A percentile compares a stretch with the other conserved stretches of the same genome.
Conservation (phyloP, 768 basidiomycete genomes). For the Porphyrellus cyaneotinctus region DNA sequence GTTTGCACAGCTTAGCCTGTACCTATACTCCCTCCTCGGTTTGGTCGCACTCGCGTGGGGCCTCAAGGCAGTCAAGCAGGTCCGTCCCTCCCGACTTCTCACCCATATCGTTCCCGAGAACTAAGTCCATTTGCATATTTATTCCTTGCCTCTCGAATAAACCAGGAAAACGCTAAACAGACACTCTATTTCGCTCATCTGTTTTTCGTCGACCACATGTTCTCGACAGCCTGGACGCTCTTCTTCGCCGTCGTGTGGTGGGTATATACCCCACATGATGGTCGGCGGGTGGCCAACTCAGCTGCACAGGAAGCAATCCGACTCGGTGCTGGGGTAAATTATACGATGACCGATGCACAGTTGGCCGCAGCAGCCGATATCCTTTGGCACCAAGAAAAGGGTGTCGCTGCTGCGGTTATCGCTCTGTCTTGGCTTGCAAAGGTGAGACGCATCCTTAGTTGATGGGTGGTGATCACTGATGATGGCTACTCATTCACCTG, state of each 20-base stretch:
- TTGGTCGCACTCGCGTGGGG: constrained; percentile 85
- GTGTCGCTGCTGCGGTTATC: constrained; percentile 71
- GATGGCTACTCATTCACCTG: not conserved
- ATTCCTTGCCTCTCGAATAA: not conserved
- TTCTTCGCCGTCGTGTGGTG: constrained; percentile 92
- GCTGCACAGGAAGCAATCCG: constrained; percentile 86
- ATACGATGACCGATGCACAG: constrained; percentile 59
- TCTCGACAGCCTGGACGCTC: constrained; percentile 88
- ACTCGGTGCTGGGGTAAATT: constrained; percentile 47
- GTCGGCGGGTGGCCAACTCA: constrained; percentile 74
- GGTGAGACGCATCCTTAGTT: constrained; percentile 42
- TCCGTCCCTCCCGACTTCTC: constrained; percentile 36
- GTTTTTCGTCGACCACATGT: constrained; percentile 87
- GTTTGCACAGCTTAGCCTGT: constrained; percentile 88
- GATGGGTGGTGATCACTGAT: not conserved
- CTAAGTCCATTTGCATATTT: too few relatives aligned
- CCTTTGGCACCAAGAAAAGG: constrained; percentile 91
- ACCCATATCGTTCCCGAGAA: not conserved
- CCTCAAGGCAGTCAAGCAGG: constrained; percentile 77
- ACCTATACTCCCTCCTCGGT: constrained; percentile 86
- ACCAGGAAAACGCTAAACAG: constrained; percentile 82
- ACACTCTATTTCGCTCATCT: constrained; percentile 88
- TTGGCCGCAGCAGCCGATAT: constrained; percentile 67
- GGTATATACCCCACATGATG: constrained; percentile 89
- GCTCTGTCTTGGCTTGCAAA: constrained; percentile 83